Evolutionary conservation across 2,329 filamentous ascomycete genomes (phyloP).

Genomic region (Aspergillus phoenicis): DNA sequence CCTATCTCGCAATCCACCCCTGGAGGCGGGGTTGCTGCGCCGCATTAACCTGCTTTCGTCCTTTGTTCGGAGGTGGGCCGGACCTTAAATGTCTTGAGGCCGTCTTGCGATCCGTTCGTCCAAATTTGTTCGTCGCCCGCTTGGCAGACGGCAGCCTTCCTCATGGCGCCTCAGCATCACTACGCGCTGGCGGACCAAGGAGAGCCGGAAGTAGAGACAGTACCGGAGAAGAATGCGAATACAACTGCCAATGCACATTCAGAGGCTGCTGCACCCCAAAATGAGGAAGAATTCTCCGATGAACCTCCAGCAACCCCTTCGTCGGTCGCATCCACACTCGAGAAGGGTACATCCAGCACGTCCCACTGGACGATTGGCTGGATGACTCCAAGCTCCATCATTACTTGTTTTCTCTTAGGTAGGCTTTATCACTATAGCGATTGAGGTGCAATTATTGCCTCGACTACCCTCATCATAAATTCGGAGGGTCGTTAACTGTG

Average conservation of each 20-base stretch:
- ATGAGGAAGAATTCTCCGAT: background rate
- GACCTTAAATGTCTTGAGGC: background rate
- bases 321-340: background rate
- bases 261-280: background rate
- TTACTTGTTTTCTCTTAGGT: constrained; percentile 4
- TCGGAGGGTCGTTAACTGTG: background rate
- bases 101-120: background rate
- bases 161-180: background rate
- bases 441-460: too few species aligned
- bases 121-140: background rate
- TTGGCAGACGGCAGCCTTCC: background rate
- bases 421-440: background rate
- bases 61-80: background rate
- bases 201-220: background rate
- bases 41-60: background rate
- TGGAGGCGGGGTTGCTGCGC: background rate
- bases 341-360: background rate
- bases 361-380: constrained; percentile 7
- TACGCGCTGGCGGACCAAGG: background rate
- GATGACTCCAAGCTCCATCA: background rate
- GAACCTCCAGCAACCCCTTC: background rate
- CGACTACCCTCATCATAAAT: background rate
- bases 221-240: too few species aligned
- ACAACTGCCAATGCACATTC: too few species aligned
- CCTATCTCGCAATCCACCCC: background rate